Base-by-base conservation (phyloP, 768 basidiomycete species). In the Lanmaoa pseudosensibilis region DNA sequence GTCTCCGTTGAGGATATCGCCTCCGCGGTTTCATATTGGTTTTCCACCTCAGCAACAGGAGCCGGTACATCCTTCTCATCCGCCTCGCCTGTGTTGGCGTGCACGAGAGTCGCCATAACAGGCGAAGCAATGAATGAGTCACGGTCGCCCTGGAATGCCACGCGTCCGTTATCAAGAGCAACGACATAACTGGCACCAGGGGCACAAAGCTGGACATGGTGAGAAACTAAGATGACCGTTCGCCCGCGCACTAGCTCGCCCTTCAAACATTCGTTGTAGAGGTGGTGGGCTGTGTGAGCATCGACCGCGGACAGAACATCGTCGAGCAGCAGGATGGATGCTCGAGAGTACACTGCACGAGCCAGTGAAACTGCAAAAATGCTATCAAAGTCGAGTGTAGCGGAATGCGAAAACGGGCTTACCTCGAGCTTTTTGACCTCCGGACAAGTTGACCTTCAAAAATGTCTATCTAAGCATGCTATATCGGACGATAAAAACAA, bases 221-320 rank as follows among this genome's bases (percentile, higher is more conserved):
- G 96, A 3, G 95, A 97, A 49, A 97, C 94, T 23, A 98, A 79
- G 44, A 98, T 78, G 47, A 96, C 75, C 1, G 95, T 97, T 46
- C 94, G 80, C 18, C 83, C 86, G n/a, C 75, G 71, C 68, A 94
- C 78, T 40, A 97, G 75, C 46, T 89, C 85, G 9, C 95, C 94
- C 59, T 81, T 78, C 21, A 98, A 76, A 63, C 92, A 94, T 51
- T 92, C 78, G 19, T 84, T 77, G 64, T 87, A 88, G 44, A 98
- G 82, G 73, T 91, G 89, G 60, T 87, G 84, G 0, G 93, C 89
- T 0, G 92, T 94, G 62, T 87, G 85, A 1, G 85, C 92, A 65
- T 98, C 94, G 46, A 97, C 94, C 80, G 64, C 56, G 21, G 76
- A 81, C 52, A 83, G 68, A 51, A 93, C 92, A 61, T 97, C 95